Evolutionary conservation across 805 yeast species (phyloP).

Genomic region (Ogataea paraovalis): DNA sequence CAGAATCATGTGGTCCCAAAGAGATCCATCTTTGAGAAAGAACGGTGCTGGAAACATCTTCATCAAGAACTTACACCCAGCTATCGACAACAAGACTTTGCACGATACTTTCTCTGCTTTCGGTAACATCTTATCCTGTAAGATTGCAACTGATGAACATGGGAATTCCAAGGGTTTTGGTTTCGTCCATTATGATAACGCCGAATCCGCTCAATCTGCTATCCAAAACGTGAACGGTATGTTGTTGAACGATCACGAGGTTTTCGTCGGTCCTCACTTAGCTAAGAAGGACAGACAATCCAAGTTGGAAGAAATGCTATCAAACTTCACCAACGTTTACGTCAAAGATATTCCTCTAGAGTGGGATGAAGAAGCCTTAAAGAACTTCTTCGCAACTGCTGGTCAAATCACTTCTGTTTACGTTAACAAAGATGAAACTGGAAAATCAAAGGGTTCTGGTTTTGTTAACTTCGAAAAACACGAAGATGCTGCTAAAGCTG

Average conservation of each 20-base stretch:
- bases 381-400: conserved; percentile 61
- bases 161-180: conserved; percentile 96
- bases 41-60: conserved; percentile 94
- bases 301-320: conserved; percentile 83
- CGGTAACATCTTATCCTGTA: conserved; percentile 93
- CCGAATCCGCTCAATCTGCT: conserved; percentile 90
- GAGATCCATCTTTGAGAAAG: conserved; percentile 94
- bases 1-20: conserved; percentile 99
- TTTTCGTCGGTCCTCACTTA: conserved; percentile 91
- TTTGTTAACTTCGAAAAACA: conserved; percentile 89
- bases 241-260: conserved; percentile 94
- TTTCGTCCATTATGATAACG: conserved; percentile 92
- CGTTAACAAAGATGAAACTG: conserved; percentile 76
- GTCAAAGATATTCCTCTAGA: conserved; percentile 83
- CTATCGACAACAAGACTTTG: conserved; percentile 96
- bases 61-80: conserved; percentile 98
- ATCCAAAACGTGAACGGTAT: conserved; percentile 97
- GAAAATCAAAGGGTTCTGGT: conserved; percentile 93
- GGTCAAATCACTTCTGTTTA: conserved; percentile 84
- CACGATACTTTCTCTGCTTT: conserved; percentile 97
- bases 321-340: conserved; percentile 93
- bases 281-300: conserved; percentile 92
- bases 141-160: conserved; percentile 90
- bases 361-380: conserved; percentile 66
- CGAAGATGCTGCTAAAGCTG: conserved; percentile 85